phyloP scores from a whole-genome alignment of 1,284 basidiomycete species.

The Cutaneotrichosporon arboriforme region DNA sequence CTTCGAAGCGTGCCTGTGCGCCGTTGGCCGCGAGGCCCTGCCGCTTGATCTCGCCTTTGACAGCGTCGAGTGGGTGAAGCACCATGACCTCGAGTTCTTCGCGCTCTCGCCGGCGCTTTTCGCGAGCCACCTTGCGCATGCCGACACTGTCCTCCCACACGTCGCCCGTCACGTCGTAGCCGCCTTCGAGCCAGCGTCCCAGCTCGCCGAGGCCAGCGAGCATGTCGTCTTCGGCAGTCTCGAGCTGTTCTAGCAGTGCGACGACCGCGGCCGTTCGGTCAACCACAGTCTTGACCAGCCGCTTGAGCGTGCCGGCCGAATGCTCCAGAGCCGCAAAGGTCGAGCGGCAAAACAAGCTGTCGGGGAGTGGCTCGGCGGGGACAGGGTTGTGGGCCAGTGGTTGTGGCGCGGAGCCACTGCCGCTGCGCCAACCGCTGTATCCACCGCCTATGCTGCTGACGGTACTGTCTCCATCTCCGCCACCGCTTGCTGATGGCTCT shows the following conservation, averaged over 20 bases:
- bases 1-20: slow-evolving; percentile 42
- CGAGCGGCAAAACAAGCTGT: slow-evolving; percentile 43
- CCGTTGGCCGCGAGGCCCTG: slow-evolving; percentile 39
- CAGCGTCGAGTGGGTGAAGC: slow-evolving; percentile 28
- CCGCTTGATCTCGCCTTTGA: slow-evolving; percentile 42
- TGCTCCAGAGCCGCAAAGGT: slow-evolving; percentile 42
- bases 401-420: no score
- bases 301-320: slow-evolving; percentile 37
- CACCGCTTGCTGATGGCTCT: background rate
- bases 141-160: slow-evolving; percentile 29
- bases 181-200: slow-evolving; percentile 36
- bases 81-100: slow-evolving; percentile 40
- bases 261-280: slow-evolving; percentile 25
- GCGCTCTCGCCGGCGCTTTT: slow-evolving; percentile 30
- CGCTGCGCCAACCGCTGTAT: background rate
- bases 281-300: slow-evolving; percentile 36
- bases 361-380: slow-evolving; percentile 35
- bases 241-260: slow-evolving; percentile 39
- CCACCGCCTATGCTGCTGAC: no score
- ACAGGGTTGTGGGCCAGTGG: no score
- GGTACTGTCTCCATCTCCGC: no score
- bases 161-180: slow-evolving; percentile 28
- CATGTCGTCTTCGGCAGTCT: slow-evolving; percentile 42
- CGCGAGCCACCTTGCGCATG: slow-evolving; percentile 30
- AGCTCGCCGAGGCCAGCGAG: slow-evolving; percentile 36